Evolutionary conservation across 257 asterid species (phyloP).

Genomic region (Dorcoceras hygrometricum): DNA sequence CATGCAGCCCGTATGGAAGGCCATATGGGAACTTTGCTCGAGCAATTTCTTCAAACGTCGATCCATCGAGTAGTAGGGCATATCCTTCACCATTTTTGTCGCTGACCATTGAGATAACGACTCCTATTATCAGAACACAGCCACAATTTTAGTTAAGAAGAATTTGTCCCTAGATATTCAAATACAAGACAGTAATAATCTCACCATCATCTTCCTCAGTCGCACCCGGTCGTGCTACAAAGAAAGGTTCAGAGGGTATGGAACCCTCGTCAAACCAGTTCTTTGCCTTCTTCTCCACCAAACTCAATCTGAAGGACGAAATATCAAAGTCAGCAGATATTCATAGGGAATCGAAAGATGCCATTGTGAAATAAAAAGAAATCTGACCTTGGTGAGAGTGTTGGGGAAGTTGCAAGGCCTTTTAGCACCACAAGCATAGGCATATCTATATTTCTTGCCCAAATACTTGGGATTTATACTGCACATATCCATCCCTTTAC

Average conservation of each 20-base stretch:
- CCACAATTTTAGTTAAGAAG: too few species aligned
- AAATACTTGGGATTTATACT: conserved; percentile 67
- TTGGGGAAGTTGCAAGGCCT: conserved; percentile 97
- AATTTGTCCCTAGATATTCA: too few species aligned
- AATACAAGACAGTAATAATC: background rate
- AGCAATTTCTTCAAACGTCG: conserved; percentile 84
- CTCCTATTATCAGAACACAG: conserved; percentile 50
- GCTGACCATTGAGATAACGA: conserved; percentile 76
- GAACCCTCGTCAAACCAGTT: conserved; percentile 83
- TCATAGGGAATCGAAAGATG: background rate
- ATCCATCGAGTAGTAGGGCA: conserved; percentile 75
- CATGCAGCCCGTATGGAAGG: conserved; percentile 95
- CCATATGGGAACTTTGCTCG: conserved; percentile 94
- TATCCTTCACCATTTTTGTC: conserved; percentile 84
- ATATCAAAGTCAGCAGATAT: background rate
- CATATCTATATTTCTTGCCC: conserved; percentile 82
- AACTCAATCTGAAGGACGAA: too few species aligned
- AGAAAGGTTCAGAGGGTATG: conserved; percentile 86
- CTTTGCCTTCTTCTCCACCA: conserved; percentile 67
- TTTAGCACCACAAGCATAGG: conserved; percentile 92
- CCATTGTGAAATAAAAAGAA: background rate
- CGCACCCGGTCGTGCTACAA: conserved; percentile 78
- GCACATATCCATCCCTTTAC: conserved; percentile 94
- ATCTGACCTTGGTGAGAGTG: conserved; percentile 77
- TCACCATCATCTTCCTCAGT: conserved; percentile 91